phyloP scores from a whole-genome alignment of 495 filamentous ascomycete genomes.

The Arthonia radiata region DNA sequence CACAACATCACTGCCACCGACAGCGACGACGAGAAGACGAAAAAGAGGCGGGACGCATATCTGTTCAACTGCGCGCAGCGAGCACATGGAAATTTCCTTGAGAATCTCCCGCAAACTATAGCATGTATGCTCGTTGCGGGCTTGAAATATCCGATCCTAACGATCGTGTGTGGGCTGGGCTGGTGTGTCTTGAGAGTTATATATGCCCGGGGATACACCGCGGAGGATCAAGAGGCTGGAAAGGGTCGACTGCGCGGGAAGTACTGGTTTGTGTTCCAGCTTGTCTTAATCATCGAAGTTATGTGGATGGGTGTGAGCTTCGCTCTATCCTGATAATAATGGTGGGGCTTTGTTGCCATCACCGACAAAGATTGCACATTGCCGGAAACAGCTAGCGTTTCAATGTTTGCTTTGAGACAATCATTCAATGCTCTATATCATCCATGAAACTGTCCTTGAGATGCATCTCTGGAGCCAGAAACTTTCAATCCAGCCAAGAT shows the following conservation, averaged over 20 bases:
- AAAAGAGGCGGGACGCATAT: constrained; percentile 22
- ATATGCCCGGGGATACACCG: constrained; percentile 37
- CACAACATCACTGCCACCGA: constrained; percentile 26
- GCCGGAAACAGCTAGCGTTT: too few relatives aligned
- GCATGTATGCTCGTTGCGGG: constrained; percentile 27
- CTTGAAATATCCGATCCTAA: constrained; percentile 28
- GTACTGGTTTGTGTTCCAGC: constrained; percentile 18
- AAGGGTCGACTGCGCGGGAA: constrained; percentile 20
- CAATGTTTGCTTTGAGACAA: too few relatives aligned
- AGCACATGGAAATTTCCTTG: constrained; percentile 45
- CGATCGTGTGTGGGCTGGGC: constrained; percentile 22
- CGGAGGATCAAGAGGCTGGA: constrained; percentile 19
- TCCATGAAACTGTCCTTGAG: too few relatives aligned
- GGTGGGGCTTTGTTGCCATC: too few relatives aligned
- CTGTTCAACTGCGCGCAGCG: constrained; percentile 47
- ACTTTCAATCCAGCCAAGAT: too few relatives aligned
- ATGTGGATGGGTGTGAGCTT: too few relatives aligned
- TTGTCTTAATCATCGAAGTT: too few relatives aligned
- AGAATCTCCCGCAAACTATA: constrained; percentile 36
- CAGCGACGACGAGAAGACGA: constrained; percentile 1
- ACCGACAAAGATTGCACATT: too few relatives aligned
- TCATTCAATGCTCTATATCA: too few relatives aligned
- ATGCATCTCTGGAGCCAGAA: too few relatives aligned
- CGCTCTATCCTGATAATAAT: too few relatives aligned
- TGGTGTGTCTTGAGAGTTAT: constrained; percentile 31